Conservation (phyloP, 345 rosid genomes). For the Brassica rapa region DNA sequence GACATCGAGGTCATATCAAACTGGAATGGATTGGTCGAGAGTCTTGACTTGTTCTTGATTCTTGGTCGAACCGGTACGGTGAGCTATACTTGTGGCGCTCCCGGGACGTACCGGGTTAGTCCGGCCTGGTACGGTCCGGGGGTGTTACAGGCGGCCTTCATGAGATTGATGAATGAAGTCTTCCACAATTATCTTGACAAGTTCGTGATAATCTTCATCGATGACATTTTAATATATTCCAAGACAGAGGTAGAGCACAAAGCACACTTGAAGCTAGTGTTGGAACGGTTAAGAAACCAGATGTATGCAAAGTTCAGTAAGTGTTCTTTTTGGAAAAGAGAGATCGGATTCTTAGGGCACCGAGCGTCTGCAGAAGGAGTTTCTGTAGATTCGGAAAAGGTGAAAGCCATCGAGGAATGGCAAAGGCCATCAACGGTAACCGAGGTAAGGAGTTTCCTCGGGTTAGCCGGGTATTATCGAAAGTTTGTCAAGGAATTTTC, state of each 20-base stretch:
- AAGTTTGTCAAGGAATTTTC: too few species aligned
- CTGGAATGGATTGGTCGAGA: too few species aligned
- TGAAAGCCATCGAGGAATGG: too few species aligned
- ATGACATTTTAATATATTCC: not conserved
- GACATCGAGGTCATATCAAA: too few species aligned
- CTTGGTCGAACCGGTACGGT: too few species aligned
- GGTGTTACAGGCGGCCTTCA: not conserved
- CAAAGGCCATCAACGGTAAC: not conserved
- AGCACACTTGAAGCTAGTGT: not conserved
- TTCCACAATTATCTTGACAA: not conserved
- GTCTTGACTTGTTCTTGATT: too few species aligned
- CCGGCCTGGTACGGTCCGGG: too few species aligned
- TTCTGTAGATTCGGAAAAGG: too few species aligned
- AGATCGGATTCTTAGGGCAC: not conserved
- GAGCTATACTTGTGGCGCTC: too few species aligned
- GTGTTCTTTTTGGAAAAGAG: not conserved
- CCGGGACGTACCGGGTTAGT: too few species aligned
- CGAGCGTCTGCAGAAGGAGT: not conserved
- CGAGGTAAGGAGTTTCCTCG: too few species aligned
- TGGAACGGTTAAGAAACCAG: not conserved
- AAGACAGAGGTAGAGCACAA: not conserved
- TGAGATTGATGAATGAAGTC: not conserved
- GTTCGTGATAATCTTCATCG: not conserved
- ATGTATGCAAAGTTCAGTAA: not conserved
- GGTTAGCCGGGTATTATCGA: too few species aligned